Conservation (phyloP, 2,329 filamentous ascomycete species). For the Trichophyton schoenleinii region DNA sequence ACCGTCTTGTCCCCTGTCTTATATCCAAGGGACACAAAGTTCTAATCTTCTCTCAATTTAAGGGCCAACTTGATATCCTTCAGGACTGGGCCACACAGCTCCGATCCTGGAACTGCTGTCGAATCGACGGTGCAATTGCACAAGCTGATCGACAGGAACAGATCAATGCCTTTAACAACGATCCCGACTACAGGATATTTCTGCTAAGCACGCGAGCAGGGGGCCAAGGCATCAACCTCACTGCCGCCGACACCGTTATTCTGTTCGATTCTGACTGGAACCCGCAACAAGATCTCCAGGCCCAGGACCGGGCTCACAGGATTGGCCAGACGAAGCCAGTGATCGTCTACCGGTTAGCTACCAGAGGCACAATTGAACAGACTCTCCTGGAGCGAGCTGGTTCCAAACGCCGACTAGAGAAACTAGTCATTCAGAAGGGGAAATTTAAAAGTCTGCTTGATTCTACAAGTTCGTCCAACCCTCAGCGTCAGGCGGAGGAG, state of each 20-base stretch:
- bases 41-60: conserved; percentile 93
- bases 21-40: conserved; percentile 72
- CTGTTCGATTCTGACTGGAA: conserved; percentile 96
- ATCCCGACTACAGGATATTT: conserved; percentile 60
- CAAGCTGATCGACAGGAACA: conserved; percentile 59
- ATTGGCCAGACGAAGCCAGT: conserved; percentile 90
- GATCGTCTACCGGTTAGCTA: conserved; percentile 85
- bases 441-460: conserved; percentile 58
- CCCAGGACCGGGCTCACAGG: conserved; percentile 86
- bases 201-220: conserved; percentile 81
- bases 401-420: conserved; percentile 81
- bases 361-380: conserved; percentile 85
- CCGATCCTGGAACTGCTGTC: conserved; percentile 66
- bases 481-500: conserved; percentile 44
- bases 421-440: conserved; percentile 90
- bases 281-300: conserved; percentile 91
- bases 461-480: conserved; percentile 39
- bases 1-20: conserved; percentile 66
- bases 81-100: conserved; percentile 74
- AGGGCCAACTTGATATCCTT: conserved; percentile 80
- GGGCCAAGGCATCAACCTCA: conserved; percentile 96
- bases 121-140: conserved; percentile 78
- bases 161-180: conserved; percentile 60
- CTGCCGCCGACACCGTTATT: conserved; percentile 96
- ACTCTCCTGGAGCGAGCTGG: conserved; percentile 75